Conservation (phyloP, 306 rosid genomes). For the Cucurbita moschata region DNA sequence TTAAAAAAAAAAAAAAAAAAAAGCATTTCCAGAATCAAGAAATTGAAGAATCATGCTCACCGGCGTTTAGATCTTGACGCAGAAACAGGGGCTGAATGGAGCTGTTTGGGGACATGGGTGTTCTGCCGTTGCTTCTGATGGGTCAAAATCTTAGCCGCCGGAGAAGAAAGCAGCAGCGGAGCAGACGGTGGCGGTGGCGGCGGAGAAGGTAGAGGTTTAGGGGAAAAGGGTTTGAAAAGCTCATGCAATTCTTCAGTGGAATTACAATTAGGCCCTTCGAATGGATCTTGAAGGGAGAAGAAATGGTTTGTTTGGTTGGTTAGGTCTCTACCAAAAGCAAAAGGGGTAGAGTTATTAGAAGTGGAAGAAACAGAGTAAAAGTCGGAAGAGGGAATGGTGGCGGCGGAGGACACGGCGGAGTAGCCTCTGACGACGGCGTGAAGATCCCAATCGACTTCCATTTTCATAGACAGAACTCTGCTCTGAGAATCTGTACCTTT, state of each 20-base stretch:
- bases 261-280: slow-evolving; percentile 13
- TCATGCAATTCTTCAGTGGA: slow-evolving; percentile 60
- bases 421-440: slow-evolving; percentile 82
- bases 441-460: slow-evolving; percentile 91
- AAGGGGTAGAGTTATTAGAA: slow-evolving; percentile 1
- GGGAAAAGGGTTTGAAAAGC: slow-evolving; percentile 74
- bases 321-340: slow-evolving; percentile 13
- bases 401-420: slow-evolving; percentile 5
- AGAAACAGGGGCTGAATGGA: slow-evolving; percentile 26
- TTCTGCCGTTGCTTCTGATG: slow-evolving; percentile 23
- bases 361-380: slow-evolving; percentile 7
- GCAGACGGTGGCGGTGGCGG: slow-evolving; percentile 4
- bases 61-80: slow-evolving; percentile 70
- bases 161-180: slow-evolving; percentile 11
- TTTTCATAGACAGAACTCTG: slow-evolving; percentile 14
- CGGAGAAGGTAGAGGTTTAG: slow-evolving; percentile 28
- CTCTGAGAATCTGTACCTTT: slow-evolving; percentile 23
- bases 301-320: slow-evolving; percentile 6
- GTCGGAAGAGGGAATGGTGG: slow-evolving; percentile 14
- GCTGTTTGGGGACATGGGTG: slow-evolving; percentile 20
- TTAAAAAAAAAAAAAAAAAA: not conserved
- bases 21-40: not conserved
- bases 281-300: slow-evolving; percentile 33
- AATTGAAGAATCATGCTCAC: slow-evolving; percentile 19
- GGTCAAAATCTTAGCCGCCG: slow-evolving; percentile 19